Conservation (phyloP, 2,329 filamentous ascomycete genomes). For the Cercospora sojina region DNA sequence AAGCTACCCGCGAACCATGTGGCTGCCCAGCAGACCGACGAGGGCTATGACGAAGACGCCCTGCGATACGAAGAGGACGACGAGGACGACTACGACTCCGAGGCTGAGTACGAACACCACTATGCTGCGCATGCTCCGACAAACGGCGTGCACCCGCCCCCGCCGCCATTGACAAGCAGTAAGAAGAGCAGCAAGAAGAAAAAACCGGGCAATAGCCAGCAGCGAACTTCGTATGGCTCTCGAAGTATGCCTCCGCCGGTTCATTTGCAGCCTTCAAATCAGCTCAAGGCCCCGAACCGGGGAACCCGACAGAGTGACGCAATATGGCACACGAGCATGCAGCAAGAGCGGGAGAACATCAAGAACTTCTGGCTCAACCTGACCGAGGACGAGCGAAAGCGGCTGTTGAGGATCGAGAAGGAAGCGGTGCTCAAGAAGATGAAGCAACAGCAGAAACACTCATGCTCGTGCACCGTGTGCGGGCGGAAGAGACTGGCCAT, state of each 20-base stretch:
- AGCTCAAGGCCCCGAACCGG: background rate
- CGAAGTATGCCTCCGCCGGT: conserved; percentile 32
- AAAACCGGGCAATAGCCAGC: conserved; percentile 34
- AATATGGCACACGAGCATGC: conserved; percentile 95
- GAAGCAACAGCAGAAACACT: conserved; percentile 99
- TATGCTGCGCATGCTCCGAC: conserved; percentile 35
- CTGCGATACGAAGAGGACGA: conserved; percentile 46
- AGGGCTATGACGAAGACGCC: conserved; percentile 45
- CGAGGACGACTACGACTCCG: conserved; percentile 37
- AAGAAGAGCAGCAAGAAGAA: conserved; percentile 68
- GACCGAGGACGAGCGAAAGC: conserved; percentile 91
- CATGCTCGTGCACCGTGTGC: conserved; percentile 96
- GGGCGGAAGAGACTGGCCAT: conserved; percentile 95
- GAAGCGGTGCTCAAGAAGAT: conserved; percentile 97
- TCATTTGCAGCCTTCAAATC: conserved; percentile 12
- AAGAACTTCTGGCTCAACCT: conserved; percentile 97
- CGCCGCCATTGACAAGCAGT: conserved; percentile 24
- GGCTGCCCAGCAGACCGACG: conserved; percentile 31
- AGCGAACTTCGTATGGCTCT: conserved; percentile 29
- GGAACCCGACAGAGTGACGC: conserved; percentile 55
- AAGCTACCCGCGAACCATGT: conserved; percentile 31
- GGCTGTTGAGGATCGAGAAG: conserved; percentile 96
- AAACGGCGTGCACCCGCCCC: conserved; percentile 42
- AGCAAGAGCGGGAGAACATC: conserved; percentile 93
- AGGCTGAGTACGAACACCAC: conserved; percentile 30